Evolutionary conservation across 1,284 basidiomycete species (phyloP), one percentile per base, ranked within the genome.

Genomic region (Apiotrichum mycotoxinovorans): DNA sequence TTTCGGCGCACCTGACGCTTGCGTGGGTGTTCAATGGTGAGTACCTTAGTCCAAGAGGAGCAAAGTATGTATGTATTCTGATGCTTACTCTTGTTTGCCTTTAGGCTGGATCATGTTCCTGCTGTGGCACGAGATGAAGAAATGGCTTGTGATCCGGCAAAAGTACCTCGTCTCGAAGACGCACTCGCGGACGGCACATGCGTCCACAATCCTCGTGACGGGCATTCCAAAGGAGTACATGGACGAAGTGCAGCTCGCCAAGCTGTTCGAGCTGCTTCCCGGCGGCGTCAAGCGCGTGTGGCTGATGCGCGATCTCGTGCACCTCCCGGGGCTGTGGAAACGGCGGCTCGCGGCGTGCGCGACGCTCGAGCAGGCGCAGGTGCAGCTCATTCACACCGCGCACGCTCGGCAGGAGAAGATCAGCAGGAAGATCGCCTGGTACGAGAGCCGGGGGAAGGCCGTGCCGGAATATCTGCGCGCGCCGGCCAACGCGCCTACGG

Each of bases 231-330:
- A 83, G n/a, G 80, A 83, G 48, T 80, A 86, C 54, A 80, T 83
- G 37, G 82, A 82, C 57, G 84, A 87, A 68, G 77, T 78, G 20
- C 83, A 84, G 62, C 78, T 91, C 37, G 79, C 80, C 33, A 80
- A 82, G 52, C 83, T 88, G 52, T 86, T 85, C 56, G 81, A 80
- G 43, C 84, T 86, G 66, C 80, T 90, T 0, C 88, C 88, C 10
- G 88, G 88, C 17, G 88, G 88, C 0, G 82, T 88, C n/a, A 84
- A 86, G 70, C 79, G 83, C 49, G 83, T 91, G 42, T 91, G 88
- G 89, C 77, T 91, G 54, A 85, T 85, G 66, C 79, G 82, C 45
- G 76, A 83, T 64, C 74, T 84, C 44, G 79, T 82, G 70, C 79
- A 81, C 2, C 80, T 91, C 56, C 87, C 88, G 23, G 80, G 83